phyloP scores from a whole-genome alignment of 441 rosid genomes.

The Corymbia citriodora region DNA sequence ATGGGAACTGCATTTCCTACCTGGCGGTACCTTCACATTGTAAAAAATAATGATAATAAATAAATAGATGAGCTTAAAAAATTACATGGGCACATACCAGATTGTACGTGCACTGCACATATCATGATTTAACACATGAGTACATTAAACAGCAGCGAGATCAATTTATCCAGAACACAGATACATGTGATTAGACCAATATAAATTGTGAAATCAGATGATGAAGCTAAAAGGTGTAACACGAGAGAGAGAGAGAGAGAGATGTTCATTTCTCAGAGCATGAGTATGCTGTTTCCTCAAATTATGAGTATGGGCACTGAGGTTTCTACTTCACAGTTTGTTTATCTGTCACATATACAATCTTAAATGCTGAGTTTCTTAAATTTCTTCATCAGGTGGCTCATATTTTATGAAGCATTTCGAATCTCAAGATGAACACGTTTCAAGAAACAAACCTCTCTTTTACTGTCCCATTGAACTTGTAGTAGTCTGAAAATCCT shows the following conservation, averaged over 20 bases:
- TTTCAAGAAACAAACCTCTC: conserved; percentile 46
- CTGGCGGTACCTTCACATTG: conserved; percentile 63
- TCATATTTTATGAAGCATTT: no score
- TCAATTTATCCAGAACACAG: not conserved
- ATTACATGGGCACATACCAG: not conserved
- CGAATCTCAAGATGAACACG: not conserved
- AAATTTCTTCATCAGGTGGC: no score
- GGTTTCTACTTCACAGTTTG: not conserved
- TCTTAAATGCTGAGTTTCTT: not conserved
- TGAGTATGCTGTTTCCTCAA: not conserved
- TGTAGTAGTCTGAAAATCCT: conserved; percentile 95
- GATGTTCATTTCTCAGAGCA: not conserved
- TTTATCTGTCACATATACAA: not conserved
- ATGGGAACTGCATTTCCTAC: conserved; percentile 89
- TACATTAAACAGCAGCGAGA: not conserved
- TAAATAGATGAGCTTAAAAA: not conserved
- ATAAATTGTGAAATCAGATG: not conserved
- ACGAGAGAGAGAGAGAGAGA: not conserved
- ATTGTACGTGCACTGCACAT: not conserved
- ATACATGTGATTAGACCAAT: not conserved
- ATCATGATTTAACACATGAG: not conserved
- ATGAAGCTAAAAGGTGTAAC: not conserved
- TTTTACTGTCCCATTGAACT: conserved; percentile 63
- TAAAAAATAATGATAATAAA: not conserved
- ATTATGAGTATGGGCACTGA: not conserved